Evolutionary conservation across 352 stramenopile genomes (phyloP).

Genomic region (Phytophthora syringae): DNA sequence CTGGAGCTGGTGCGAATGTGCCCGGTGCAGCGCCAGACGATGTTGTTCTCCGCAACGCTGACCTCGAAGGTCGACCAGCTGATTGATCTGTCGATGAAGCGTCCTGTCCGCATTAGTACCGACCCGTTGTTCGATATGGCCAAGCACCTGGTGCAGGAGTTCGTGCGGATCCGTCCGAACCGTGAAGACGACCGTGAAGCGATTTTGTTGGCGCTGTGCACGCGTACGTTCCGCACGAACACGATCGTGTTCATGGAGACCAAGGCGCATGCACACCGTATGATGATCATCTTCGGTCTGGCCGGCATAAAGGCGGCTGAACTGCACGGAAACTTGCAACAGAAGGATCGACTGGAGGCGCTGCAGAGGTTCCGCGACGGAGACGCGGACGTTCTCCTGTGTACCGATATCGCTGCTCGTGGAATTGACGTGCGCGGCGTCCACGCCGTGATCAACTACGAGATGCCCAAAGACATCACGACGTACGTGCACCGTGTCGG

Average conservation of each 20-base stretch:
- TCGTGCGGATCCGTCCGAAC: slow-evolving; percentile 94
- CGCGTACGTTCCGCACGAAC: slow-evolving; percentile 94
- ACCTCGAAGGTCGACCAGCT: slow-evolving; percentile 98
- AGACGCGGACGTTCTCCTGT: slow-evolving; percentile 96
- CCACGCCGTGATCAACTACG: slow-evolving; percentile 99
- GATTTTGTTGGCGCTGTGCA: slow-evolving; percentile 96
- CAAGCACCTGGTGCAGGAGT: slow-evolving; percentile 97
- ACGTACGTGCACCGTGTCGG: slow-evolving; percentile 99
- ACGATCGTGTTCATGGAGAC: slow-evolving; percentile 99
- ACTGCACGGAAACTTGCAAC: slow-evolving; percentile 98
- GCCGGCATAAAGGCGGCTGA: slow-evolving; percentile 97
- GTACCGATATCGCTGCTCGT: slow-evolving; percentile 98
- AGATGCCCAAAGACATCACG: slow-evolving; percentile 98
- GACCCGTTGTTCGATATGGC: slow-evolving; percentile 96
- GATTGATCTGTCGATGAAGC: slow-evolving; percentile 96
- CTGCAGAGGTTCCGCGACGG: slow-evolving; percentile 97
- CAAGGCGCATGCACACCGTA: slow-evolving; percentile 95
- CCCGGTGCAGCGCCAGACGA: slow-evolving; percentile 95
- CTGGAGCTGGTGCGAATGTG: slow-evolving; percentile 96
- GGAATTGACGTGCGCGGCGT: slow-evolving; percentile 98
- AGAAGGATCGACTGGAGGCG: slow-evolving; percentile 96
- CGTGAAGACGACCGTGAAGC: slow-evolving; percentile 94
- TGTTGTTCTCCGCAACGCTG: slow-evolving; percentile 99
- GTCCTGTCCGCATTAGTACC: slow-evolving; percentile 94
- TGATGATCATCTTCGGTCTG: slow-evolving; percentile 97